These are phyloP conservation scores for Eucalyptus erythrocorys DNA, from an alignment of 345 rosid species.

Conservation along the genomic window DNA sequence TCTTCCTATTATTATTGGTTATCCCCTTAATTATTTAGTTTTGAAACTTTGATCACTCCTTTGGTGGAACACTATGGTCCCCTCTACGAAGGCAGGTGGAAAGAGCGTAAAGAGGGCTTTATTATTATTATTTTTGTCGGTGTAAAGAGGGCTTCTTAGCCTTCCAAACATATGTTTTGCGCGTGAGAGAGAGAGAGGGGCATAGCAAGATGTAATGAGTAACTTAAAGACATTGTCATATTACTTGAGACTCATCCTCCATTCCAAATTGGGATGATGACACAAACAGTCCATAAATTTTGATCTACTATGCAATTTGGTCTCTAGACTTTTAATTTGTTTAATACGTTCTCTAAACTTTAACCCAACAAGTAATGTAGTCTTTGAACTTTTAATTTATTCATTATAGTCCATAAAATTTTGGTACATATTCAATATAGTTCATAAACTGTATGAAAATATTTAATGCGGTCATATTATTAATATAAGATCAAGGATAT, in stretches of 20 bases:
- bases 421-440: no score
- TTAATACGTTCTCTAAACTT: accelerated
- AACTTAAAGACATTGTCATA: not conserved
- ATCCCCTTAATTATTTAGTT: not conserved
- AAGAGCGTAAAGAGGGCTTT: not conserved
- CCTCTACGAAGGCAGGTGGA: not conserved
- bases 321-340: no score
- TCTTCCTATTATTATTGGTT: not conserved
- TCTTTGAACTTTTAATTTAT: no score
- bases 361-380: no score
- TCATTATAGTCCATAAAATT: no score
- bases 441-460: no score
- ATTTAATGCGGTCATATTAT: no score
- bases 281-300: no score
- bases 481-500: no score
- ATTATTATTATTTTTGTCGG: no score
- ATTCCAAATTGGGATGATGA: no score
- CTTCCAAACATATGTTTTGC: not conserved
- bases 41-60: not conserved
- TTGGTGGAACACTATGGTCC: not conserved
- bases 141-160: not conserved
- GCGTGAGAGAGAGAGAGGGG: not conserved
- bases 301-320: no score
- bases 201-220: not conserved
- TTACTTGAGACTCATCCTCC: not conserved